Percentiles rank a stretch among this genome's conserved stretches.
Conservation (phyloP, 306 rosid genomes). For the Vigna reflexopilosa region DNA sequence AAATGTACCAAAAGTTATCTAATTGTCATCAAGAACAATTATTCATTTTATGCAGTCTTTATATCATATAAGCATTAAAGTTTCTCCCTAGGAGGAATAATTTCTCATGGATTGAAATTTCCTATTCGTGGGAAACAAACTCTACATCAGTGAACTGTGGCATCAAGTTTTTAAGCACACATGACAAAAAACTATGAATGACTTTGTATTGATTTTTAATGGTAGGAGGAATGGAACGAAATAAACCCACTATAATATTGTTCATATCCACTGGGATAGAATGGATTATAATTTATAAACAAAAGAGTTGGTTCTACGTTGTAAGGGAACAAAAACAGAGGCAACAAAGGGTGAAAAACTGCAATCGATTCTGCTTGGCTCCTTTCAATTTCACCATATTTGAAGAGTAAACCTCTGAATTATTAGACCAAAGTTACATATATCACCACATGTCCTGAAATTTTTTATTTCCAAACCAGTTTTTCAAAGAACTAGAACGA, state of each 20-base stretch:
- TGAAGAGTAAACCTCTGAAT: background rate
- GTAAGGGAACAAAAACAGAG: background rate
- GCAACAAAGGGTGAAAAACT: background rate
- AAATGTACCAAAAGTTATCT: background rate
- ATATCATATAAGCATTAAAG: slow-evolving; percentile 32
- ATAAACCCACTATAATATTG: background rate
- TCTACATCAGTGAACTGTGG: background rate
- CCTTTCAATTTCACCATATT: background rate
- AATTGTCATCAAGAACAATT: slow-evolving; percentile 18
- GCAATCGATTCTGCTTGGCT: background rate
- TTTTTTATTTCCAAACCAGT: background rate
- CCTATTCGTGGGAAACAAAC: slow-evolving; percentile 1
- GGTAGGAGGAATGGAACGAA: background rate
- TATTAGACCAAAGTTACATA: background rate
- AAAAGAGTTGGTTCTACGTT: background rate
- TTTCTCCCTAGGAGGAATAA: slow-evolving; percentile 3
- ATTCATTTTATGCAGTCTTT: background rate
- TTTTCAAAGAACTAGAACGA: background rate
- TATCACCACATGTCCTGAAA: background rate
- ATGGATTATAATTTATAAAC: background rate
- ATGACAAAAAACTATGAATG: background rate
- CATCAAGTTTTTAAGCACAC: slow-evolving; percentile 9
- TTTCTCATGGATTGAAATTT: slow-evolving; percentile 11
- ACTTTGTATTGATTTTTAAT: background rate
- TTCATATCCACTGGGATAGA: slow-evolving; percentile 3